Percentiles rank a stretch among this genome's conserved stretches.
Conservation (phyloP, 768 basidiomycete species). For the Suillus paluster region DNA sequence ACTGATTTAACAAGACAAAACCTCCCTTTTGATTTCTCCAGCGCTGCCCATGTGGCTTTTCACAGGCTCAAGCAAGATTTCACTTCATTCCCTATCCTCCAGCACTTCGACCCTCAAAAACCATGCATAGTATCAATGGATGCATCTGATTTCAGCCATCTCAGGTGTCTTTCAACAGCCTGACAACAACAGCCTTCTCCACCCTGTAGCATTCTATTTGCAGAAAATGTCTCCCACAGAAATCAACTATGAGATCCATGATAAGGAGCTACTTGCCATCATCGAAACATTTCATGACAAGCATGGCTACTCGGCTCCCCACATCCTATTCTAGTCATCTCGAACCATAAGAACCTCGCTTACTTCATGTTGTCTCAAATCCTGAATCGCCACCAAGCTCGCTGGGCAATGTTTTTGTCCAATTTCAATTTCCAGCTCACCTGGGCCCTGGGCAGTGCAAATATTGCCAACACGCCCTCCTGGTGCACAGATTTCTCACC, state of each 20-base stretch:
- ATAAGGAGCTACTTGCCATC: conserved; percentile 50
- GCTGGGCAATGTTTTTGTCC: conserved; percentile 33
- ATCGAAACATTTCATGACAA: conserved; percentile 31
- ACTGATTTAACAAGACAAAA: conserved; percentile 32
- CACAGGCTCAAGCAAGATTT: conserved; percentile 26
- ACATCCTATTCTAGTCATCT: conserved; percentile 19
- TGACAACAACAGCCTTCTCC: conserved; percentile 22
- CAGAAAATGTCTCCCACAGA: conserved; percentile 33
- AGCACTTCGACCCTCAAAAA: conserved; percentile 18
- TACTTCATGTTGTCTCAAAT: conserved; percentile 32
- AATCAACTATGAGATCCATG: conserved; percentile 46
- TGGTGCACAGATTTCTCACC: background rate
- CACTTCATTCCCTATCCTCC: conserved; percentile 20
- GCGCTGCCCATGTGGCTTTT: conserved; percentile 17
- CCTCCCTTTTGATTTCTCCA: conserved; percentile 30
- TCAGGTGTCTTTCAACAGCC: conserved; percentile 15
- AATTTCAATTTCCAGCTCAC: conserved; percentile 22
- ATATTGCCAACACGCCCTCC: conserved; percentile 19
- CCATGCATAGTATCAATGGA: conserved; percentile 23
- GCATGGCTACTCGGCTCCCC: conserved; percentile 28
- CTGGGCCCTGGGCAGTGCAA: conserved; percentile 20
- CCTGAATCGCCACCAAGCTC: conserved; percentile 39
- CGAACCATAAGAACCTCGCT: conserved; percentile 37
- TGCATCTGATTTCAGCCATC: conserved; percentile 21
- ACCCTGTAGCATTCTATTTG: conserved; percentile 38